Base-by-base conservation (phyloP, 345 rosid species). In the Hibiscus tridactylites region DNA sequence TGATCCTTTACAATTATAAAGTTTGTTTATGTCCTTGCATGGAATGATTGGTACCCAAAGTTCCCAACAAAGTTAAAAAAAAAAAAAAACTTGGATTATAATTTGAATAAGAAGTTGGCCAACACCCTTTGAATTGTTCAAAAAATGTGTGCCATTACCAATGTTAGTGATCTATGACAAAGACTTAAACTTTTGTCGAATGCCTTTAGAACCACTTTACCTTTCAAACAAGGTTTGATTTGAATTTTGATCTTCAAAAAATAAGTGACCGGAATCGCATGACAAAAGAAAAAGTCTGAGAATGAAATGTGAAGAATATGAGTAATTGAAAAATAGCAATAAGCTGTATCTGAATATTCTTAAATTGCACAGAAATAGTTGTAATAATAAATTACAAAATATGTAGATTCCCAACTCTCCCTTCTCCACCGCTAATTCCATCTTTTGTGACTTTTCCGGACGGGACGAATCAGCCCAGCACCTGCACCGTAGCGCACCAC, bases 291-390 rank as follows among this genome's bases (percentile, higher is more conserved):
- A 1, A 19, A n/a, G 24, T 8, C 10, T 17, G 21, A 53, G 11
- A 33, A 65, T 56, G 29, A 44, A 70, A 16, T 28, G 44, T 1
- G 5, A 46, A 29, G 46, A 74, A 52, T 65, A 57, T 57, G 19
- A 61, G 29, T 26, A 65, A 46, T 11, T 37, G 15, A 42, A 42
- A 21, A 61, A 17, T 10, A 19, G 12, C 24, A 35, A 15, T 35
- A 71, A 70, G 54, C 61, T 71, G 59, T 73, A 61, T 73, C 33
- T 77, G 35, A 70, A 78, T 58, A 73, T 66, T 77, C 37, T 73
- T 35, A 10, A 17, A 63, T 70, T 71, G 50, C 17, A 52, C 44
- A 56, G 65, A 28, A 17, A 54, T 16, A 77, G 59, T 31, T 61
- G 61, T 12, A 68, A 61, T 46, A 74, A 21, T 57, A 57, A 64